Percentiles rank a stretch among this genome's conserved stretches.
Evolutionary conservation across 176 grass and related monocot species (phyloP).

Genomic region (Paspalum notatum): DNA sequence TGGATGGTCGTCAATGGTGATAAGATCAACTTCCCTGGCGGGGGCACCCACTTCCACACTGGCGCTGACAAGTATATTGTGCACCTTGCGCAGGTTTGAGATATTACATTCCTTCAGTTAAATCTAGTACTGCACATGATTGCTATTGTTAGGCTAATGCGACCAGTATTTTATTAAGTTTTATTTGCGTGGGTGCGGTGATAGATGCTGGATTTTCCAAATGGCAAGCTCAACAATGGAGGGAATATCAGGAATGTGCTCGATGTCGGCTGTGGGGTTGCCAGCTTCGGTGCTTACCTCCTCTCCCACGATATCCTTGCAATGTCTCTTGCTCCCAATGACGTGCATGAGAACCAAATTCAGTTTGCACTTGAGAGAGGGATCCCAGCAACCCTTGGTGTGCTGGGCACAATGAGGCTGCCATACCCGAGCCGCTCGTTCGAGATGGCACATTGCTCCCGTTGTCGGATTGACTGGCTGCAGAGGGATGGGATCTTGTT

Average conservation of each 20-base stretch:
- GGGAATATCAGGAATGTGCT: conserved; percentile 75
- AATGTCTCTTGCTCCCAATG: conserved; percentile 79
- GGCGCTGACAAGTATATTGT: conserved; percentile 84
- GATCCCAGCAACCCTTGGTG: conserved; percentile 68
- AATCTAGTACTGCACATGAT: not conserved
- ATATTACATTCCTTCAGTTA: not conserved
- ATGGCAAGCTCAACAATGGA: conserved; percentile 64
- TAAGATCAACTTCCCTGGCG: conserved; percentile 84
- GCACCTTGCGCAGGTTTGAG: conserved; percentile 65
- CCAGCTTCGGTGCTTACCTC: conserved; percentile 83
- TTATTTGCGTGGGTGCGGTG: not conserved
- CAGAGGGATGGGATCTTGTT: conserved; percentile 84
- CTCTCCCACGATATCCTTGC: conserved; percentile 57
- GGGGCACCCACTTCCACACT: conserved; percentile 74
- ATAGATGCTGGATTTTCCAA: conserved; percentile 71
- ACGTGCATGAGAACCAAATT: conserved; percentile 88
- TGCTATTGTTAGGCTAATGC: not conserved
- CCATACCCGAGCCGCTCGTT: conserved; percentile 70
- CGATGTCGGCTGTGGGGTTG: conserved; percentile 78
- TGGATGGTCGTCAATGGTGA: conserved; percentile 81
- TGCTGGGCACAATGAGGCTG: conserved; percentile 73
- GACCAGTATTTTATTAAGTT: not conserved
- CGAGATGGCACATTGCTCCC: conserved; percentile 74
- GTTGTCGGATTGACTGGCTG: conserved; percentile 81
- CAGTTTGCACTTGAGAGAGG: conserved; percentile 89